Conservation (phyloP, 306 rosid species). For the Delonix regia region DNA sequence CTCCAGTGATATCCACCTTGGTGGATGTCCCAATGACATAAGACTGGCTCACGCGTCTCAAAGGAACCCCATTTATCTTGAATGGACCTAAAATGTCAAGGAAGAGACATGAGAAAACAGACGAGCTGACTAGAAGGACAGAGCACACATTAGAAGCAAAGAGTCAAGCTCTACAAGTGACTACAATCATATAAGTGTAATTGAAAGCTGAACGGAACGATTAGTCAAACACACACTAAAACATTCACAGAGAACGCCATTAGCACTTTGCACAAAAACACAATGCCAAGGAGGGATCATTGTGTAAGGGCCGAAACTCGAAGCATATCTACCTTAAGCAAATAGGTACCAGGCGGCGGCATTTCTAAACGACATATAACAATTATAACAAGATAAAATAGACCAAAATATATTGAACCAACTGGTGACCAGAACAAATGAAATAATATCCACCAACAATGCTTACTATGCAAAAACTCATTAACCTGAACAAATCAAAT, state of each 20-base stretch:
- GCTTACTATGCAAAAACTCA: not conserved
- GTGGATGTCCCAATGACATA: constrained; percentile 65
- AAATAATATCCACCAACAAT: not conserved
- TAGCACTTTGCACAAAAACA: not conserved
- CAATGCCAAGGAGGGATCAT: not conserved
- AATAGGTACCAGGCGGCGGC: not conserved
- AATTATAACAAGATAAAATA: not conserved
- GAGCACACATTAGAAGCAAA: not conserved
- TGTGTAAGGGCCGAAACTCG: not conserved
- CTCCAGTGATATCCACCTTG: constrained; percentile 53
- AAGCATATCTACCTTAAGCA: not conserved
- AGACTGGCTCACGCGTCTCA: constrained; percentile 64
- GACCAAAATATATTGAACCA: not conserved
- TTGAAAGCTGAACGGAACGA: not conserved
- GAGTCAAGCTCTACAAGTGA: not conserved
- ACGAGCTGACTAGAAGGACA: not conserved
- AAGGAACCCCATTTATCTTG: constrained; percentile 70
- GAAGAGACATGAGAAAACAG: not conserved
- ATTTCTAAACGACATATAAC: not conserved
- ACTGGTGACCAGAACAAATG: not conserved
- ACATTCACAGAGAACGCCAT: not conserved
- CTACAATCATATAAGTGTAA: not conserved
- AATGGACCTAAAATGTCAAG: constrained; percentile 54
- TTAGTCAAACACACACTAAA: not conserved
- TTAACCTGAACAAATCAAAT: not conserved